A percentile compares a stretch with the other conserved stretches of the same genome.
These are phyloP conservation scores for Mortierella sp. DNA, from an alignment of 371 early-diverging fungal species.

Conservation along the genomic window DNA sequence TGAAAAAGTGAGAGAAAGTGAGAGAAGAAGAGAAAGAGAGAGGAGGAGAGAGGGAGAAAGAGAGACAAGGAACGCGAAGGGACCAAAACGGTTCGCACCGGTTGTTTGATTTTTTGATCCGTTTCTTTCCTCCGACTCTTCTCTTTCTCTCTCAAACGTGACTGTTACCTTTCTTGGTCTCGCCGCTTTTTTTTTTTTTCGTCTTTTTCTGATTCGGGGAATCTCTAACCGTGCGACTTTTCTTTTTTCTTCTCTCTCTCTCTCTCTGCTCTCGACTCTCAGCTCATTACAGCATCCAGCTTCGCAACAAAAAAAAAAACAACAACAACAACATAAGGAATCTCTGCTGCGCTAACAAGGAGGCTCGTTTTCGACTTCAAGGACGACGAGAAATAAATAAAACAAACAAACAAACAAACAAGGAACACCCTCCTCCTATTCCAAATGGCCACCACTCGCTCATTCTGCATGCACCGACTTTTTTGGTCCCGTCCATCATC, in stretches of 20 bases:
- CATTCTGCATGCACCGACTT: neutral
- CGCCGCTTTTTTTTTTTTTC: no score
- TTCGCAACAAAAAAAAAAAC: neutral
- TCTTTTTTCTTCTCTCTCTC: neutral
- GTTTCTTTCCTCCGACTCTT: no score
- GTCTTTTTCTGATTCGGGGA: neutral
- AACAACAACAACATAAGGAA: no score
- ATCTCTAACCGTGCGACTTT: neutral
- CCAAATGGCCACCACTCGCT: neutral
- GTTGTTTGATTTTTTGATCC: no score
- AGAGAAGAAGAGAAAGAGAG: no score
- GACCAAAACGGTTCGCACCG: no score
- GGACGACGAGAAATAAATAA: neutral
- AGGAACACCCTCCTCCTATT: no score
- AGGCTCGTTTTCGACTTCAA: conserved; percentile 1
- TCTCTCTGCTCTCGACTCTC: conserved; percentile 2
- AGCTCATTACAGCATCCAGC: neutral
- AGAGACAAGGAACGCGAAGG: no score
- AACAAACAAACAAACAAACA: no score
- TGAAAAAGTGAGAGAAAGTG: no score
- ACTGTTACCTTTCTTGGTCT: no score
- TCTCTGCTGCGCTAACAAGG: conserved; percentile 4
- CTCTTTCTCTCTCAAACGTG: no score
- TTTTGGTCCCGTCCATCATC: neutral
- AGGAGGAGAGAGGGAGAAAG: neutral